phyloP scores from a whole-genome alignment of 228 moss, liverwort and hornwort species.

The Sphagnum fallax region DNA sequence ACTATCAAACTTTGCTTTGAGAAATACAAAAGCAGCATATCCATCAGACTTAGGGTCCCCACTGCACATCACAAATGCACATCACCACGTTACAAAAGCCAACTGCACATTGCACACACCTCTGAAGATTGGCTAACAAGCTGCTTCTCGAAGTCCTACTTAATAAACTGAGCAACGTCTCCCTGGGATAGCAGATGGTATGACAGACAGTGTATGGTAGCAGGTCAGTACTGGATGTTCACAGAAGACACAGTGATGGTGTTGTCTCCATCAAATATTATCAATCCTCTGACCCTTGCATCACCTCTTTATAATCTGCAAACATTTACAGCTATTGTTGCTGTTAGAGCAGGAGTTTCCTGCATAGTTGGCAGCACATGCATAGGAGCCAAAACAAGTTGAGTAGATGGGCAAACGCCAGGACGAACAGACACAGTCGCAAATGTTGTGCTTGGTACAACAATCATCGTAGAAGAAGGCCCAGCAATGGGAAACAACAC shows the following conservation, averaged over 20 bases:
- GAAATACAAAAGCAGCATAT: slow-evolving; percentile 96
- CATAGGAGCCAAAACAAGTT: slow-evolving; percentile 28
- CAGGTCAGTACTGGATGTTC: slow-evolving; percentile 84
- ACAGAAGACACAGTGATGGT: slow-evolving; percentile 93
- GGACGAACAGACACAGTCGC: slow-evolving; percentile 25
- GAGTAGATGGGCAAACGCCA: slow-evolving; percentile 36
- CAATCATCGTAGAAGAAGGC: slow-evolving; percentile 15
- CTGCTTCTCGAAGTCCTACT: not conserved
- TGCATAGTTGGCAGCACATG: slow-evolving; percentile 35
- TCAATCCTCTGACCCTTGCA: slow-evolving; percentile 63
- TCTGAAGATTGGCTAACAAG: not conserved
- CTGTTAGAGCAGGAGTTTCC: slow-evolving; percentile 20
- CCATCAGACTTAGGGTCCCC: slow-evolving; percentile 94
- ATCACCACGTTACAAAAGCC: not conserved
- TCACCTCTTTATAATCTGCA: slow-evolving; percentile 84
- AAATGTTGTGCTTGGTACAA: slow-evolving; percentile 16
- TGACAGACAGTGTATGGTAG: not conserved
- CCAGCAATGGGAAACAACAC: too few species aligned
- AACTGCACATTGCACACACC: slow-evolving; percentile 7
- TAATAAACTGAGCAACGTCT: not conserved
- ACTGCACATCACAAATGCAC: slow-evolving; percentile 42
- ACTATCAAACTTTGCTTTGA: not conserved
- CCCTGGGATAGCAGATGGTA: not conserved
- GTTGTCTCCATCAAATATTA: slow-evolving; percentile 83
- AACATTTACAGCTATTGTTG: slow-evolving; percentile 4